A percentile compares a stretch with the other conserved stretches of the same genome.
phyloP scores from a whole-genome alignment of 2,329 filamentous ascomycete species.

The Esteya vermicola region DNA sequence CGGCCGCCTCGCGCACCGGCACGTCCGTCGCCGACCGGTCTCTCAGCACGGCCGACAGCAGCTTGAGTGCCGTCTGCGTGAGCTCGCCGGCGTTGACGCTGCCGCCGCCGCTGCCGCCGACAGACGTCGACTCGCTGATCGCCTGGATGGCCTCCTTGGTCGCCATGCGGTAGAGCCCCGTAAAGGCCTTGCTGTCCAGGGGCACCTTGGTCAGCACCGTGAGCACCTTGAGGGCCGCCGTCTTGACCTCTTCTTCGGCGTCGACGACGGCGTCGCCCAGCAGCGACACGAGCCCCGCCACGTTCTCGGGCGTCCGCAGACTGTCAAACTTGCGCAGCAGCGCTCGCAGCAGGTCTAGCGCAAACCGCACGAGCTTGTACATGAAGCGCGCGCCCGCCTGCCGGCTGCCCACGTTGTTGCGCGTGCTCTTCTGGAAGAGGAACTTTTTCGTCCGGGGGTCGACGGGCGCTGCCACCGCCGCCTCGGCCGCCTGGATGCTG shows the following conservation, averaged over 20 bases:
- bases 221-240: conserved; percentile 74
- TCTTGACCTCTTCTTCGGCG: conserved; percentile 83
- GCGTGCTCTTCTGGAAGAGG: conserved; percentile 65
- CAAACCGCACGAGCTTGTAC: conserved; percentile 79
- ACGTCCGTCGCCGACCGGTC: conserved; percentile 55
- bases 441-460: conserved; percentile 57
- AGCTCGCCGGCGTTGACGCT: conserved; percentile 72
- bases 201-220: conserved; percentile 75
- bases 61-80: conserved; percentile 75
- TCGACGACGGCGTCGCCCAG: conserved; percentile 75
- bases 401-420: conserved; percentile 52
- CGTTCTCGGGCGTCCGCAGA: conserved; percentile 63
- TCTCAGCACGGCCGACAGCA: conserved; percentile 71
- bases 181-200: conserved; percentile 37
- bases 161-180: conserved; percentile 57
- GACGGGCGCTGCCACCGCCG: conserved; percentile 24
- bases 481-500: conserved; percentile 35
- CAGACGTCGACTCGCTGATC: too few relatives aligned
- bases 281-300: conserved; percentile 76
- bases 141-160: conserved; percentile 66
- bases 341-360: conserved; percentile 72
- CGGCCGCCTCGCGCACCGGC: conserved; percentile 61
- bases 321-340: conserved; percentile 77
- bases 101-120: conserved; percentile 64
- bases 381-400: conserved; percentile 65